These are phyloP conservation scores for Phytophthora lateralis DNA, from an alignment of 352 stramenopile genomes.

Conservation along the genomic window DNA sequence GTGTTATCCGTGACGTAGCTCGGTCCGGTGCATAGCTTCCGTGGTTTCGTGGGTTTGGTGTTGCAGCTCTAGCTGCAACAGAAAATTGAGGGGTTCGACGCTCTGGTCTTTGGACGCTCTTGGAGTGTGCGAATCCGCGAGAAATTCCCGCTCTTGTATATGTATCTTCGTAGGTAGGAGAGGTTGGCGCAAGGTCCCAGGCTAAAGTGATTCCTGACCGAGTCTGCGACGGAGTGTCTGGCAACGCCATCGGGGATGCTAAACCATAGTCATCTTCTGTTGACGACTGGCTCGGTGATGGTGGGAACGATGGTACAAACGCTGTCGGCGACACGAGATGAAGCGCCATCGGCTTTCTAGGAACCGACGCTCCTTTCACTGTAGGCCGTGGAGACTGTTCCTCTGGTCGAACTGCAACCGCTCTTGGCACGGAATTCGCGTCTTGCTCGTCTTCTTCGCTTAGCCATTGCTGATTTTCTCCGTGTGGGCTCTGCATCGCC, in stretches of 20 bases:
- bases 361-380: constrained; percentile 1
- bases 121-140: constrained; percentile 17
- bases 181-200: constrained; percentile 34
- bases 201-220: constrained; percentile 17
- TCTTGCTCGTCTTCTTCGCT: constrained; percentile 23
- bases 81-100: constrained; percentile 13
- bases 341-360: constrained; percentile 19
- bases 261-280: constrained; percentile 64
- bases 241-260: constrained; percentile 65
- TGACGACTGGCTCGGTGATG: constrained; percentile 37
- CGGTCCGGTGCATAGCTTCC: constrained; percentile 20
- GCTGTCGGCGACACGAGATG: constrained; percentile 55
- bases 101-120: constrained; percentile 32
- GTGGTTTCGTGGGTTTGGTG: constrained; percentile 30
- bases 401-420: constrained; percentile 20
- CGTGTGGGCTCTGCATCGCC: constrained; percentile 78
- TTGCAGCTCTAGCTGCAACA: constrained; percentile 20
- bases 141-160: constrained; percentile 15
- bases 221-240: constrained; percentile 42
- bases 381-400: constrained; percentile 23
- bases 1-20: constrained; percentile 19
- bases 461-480: constrained; percentile 57
- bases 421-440: neutral
- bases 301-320: constrained; percentile 43
- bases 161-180: constrained; percentile 21